A percentile compares a stretch with the other conserved stretches of the same genome.
Evolutionary conservation across 2,329 filamentous ascomycete species (phyloP).

Genomic region (Dryadomyces quercus-mongolicae): DNA sequence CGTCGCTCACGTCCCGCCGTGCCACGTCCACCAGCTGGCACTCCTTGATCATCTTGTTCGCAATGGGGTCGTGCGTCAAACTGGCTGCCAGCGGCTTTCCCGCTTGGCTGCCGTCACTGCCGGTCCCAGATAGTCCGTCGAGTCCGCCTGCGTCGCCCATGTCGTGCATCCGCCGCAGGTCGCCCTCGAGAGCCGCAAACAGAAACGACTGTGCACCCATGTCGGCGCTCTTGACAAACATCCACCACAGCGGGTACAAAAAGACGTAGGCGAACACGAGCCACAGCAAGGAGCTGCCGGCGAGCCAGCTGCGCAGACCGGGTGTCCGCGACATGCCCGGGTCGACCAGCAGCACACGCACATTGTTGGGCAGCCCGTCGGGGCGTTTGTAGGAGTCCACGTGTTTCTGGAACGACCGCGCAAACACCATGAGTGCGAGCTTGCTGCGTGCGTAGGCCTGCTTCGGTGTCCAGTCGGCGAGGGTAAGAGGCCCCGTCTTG

Average conservation of each 20-base stretch:
- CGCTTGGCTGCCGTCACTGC: too few species aligned
- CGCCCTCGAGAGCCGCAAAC: constrained; percentile 71
- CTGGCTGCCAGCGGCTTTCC: constrained; percentile 33
- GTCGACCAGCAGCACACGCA: constrained; percentile 76
- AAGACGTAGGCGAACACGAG: constrained; percentile 61
- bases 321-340: constrained; percentile 78
- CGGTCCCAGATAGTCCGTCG: too few species aligned
- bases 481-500: constrained; percentile 17
- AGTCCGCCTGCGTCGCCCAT: constrained; percentile 1
- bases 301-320: constrained; percentile 77
- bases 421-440: constrained; percentile 81
- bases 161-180: constrained; percentile 40
- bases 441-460: constrained; percentile 53
- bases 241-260: constrained; percentile 72
- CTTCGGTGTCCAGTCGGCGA: constrained; percentile 40
- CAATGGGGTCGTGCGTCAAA: constrained; percentile 24
- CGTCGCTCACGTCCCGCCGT: constrained; percentile 64
- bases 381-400: constrained; percentile 73
- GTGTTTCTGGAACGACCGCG: constrained; percentile 84
- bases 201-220: constrained; percentile 82
- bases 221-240: constrained; percentile 73
- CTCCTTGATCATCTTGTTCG: constrained; percentile 64
- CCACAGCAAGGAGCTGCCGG: constrained; percentile 71
- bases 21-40: constrained; percentile 65
- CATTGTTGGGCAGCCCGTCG: constrained; percentile 69